A percentile compares a stretch with the other conserved stretches of the same genome.
These are phyloP conservation scores for Pseudopithomyces maydicus DNA, from an alignment of 2,329 filamentous ascomycete species.

Conservation along the genomic window DNA sequence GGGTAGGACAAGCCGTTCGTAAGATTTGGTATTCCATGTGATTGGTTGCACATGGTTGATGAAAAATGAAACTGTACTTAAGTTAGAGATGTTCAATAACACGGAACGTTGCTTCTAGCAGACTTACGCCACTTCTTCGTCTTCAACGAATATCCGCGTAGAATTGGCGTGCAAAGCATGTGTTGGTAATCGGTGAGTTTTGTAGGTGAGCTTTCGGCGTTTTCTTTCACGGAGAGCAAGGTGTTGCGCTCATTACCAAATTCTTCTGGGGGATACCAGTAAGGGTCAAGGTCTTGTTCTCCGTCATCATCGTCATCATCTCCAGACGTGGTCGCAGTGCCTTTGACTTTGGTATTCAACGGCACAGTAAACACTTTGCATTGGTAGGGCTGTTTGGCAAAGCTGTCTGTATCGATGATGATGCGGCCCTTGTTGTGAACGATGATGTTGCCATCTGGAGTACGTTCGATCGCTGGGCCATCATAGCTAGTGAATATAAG, in stretches of 20 bases:
- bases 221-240: background rate
- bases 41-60: conserved; percentile 33
- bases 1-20: conserved; percentile 34
- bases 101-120: background rate
- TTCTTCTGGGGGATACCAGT: background rate
- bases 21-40: conserved; percentile 34
- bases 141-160: conserved; percentile 39
- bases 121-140: conserved; percentile 39
- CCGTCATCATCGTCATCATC: background rate
- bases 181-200: conserved; percentile 20
- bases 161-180: conserved; percentile 30
- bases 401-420: conserved; percentile 22
- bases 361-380: background rate
- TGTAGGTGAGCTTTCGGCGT: conserved; percentile 5
- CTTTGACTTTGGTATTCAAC: conserved; percentile 1
- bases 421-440: conserved; percentile 17
- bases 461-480: background rate
- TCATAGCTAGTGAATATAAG: background rate
- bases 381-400: conserved; percentile 12
- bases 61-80: conserved; percentile 20
- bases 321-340: background rate
- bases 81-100: conserved; percentile 4
- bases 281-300: background rate
- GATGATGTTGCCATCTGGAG: background rate
- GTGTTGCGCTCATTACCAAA: background rate